Percentiles rank a stretch among this genome's conserved stretches.
These are phyloP conservation scores for Bipolaris cookei DNA, from an alignment of 2,329 filamentous ascomycete genomes.

Conservation along the genomic window DNA sequence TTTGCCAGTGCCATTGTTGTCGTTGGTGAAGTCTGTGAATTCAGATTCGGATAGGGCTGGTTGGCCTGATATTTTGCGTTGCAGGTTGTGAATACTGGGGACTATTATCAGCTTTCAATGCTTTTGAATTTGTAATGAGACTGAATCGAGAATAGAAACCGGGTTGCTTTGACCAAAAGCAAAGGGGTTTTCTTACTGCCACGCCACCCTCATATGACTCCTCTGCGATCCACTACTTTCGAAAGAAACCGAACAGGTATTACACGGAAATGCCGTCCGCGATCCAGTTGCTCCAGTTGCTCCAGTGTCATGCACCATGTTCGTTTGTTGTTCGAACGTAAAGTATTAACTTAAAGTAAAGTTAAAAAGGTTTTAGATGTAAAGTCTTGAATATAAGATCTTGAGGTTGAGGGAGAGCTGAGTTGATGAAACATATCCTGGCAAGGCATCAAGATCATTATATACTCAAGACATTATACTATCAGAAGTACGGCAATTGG, in stretches of 20 bases:
- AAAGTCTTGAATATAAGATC: too few species aligned
- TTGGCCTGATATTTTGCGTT: neutral
- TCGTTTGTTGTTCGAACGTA: neutral
- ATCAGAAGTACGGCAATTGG: neutral
- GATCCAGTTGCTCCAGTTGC: neutral
- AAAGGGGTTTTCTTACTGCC: slow-evolving; percentile 6
- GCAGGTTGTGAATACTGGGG: slow-evolving; percentile 2
- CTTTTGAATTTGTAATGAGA: neutral
- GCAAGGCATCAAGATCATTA: neutral
- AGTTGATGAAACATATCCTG: neutral
- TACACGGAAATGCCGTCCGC: slow-evolving; percentile 6
- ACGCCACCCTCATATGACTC: slow-evolving; percentile 5
- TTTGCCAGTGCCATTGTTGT: neutral
- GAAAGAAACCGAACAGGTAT: slow-evolving; percentile 6
- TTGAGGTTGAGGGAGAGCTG: neutral
- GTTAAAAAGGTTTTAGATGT: neutral
- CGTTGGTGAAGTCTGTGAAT: neutral
- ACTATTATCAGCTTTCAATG: neutral
- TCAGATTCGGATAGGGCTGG: neutral
- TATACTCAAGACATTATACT: neutral
- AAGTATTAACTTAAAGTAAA: neutral
- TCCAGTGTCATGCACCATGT: neutral
- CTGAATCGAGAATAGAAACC: too few species aligned
- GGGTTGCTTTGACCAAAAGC: too few species aligned
- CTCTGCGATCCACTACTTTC: neutral